Percentiles rank a stretch among this genome's conserved stretches.
These are phyloP conservation scores for Phytophthora quininea DNA, from an alignment of 352 stramenopile species.

Conservation along the genomic window DNA sequence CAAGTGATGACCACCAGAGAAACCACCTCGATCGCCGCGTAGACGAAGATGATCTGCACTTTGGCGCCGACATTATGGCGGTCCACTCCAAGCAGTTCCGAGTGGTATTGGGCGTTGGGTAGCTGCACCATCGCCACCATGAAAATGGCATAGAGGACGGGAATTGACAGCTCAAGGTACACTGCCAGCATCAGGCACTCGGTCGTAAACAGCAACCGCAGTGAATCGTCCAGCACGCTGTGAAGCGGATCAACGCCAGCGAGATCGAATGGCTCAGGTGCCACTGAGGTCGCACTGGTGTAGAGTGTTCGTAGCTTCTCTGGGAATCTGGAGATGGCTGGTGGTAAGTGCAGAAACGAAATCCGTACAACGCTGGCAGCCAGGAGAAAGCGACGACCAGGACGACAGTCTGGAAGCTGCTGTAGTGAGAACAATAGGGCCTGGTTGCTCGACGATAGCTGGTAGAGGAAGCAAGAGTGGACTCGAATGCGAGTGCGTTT, in stretches of 20 bases:
- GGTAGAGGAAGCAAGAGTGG: slow-evolving; percentile 3
- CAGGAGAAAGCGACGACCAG: neutral
- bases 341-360: too few species aligned
- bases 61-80: neutral
- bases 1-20: slow-evolving; percentile 13
- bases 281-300: too few species aligned
- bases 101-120: slow-evolving; percentile 28
- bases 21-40: slow-evolving; percentile 22
- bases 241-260: neutral
- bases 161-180: slow-evolving; percentile 33
- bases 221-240: slow-evolving; percentile 2
- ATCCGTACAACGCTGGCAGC: too few species aligned
- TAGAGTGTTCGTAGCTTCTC: too few species aligned
- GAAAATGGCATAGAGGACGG: slow-evolving; percentile 22
- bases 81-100: slow-evolving; percentile 18
- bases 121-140: slow-evolving; percentile 12
- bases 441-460: neutral
- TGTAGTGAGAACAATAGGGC: neutral
- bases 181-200: slow-evolving; percentile 38
- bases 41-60: slow-evolving; percentile 15
- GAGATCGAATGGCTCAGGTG: too few species aligned
- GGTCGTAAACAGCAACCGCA: slow-evolving; percentile 27
- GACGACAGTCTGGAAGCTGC: neutral
- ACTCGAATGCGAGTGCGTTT: slow-evolving; percentile 1
- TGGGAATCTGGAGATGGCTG: too few species aligned